Evolutionary conservation across 345 rosid genomes (phyloP).

Genomic region (Jatropha curcas): DNA sequence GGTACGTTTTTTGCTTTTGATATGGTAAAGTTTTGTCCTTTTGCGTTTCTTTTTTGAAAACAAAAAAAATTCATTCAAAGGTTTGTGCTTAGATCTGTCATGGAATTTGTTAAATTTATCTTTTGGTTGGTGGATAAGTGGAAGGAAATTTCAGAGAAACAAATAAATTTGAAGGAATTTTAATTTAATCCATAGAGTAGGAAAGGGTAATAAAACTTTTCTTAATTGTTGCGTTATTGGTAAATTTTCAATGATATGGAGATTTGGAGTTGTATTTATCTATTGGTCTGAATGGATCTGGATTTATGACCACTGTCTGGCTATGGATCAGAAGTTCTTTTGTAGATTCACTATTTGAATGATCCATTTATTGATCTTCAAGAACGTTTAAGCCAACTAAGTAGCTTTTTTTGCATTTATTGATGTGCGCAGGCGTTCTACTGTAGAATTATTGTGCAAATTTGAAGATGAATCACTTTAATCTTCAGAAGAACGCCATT

Average conservation of each 20-base stretch:
- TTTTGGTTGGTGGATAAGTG: conserved; percentile 9
- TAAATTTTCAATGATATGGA: not conserved
- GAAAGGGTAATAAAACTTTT: not conserved
- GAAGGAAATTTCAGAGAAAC: not conserved
- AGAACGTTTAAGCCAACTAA: too few species aligned
- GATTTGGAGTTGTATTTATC: too few species aligned
- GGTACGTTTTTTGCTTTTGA: not conserved
- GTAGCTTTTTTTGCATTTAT: not conserved
- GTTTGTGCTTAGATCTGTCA: conserved; percentile 27
- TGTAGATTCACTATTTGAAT: not conserved
- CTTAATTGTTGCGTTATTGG: not conserved
- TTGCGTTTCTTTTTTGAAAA: not conserved
- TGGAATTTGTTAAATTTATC: not conserved
- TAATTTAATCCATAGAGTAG: too few species aligned
- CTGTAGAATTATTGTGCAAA: conserved; percentile 31
- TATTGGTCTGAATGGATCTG: conserved; percentile 4
- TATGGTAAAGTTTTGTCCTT: not conserved
- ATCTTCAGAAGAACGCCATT: conserved; percentile 75
- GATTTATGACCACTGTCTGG: not conserved
- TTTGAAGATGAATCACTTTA: conserved; percentile 69
- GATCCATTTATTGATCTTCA: not conserved
- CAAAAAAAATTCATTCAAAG: not conserved
- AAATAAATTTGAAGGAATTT: too few species aligned
- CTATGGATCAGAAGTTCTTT: not conserved
- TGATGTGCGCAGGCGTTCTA: conserved; percentile 46